These are phyloP conservation scores for Globisporangium okanoganense DNA, from an alignment of 352 stramenopile genomes.

Conservation along the genomic window DNA sequence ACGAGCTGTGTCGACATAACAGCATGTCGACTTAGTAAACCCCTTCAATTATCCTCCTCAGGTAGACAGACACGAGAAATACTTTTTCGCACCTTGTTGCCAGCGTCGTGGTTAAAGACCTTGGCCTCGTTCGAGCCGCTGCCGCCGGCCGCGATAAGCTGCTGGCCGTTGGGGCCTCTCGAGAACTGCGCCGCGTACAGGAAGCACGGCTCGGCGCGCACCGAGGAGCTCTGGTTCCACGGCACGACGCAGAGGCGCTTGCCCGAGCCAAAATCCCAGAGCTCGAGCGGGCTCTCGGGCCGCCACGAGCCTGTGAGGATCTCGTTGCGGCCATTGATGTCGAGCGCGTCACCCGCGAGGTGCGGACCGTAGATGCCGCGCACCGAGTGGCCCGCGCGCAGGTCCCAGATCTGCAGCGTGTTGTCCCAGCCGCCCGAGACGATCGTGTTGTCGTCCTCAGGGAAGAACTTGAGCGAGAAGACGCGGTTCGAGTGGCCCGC, in stretches of 20 bases:
- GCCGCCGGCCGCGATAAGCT: slow-evolving; percentile 81
- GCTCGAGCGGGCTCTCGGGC: slow-evolving; percentile 85
- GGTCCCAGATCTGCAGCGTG: slow-evolving; percentile 92
- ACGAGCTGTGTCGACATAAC: slow-evolving; percentile 35
- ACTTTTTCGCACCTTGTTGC: slow-evolving; percentile 53
- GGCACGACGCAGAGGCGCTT: slow-evolving; percentile 72
- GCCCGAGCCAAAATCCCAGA: slow-evolving; percentile 89
- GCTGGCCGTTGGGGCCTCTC: slow-evolving; percentile 48
- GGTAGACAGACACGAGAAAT: too few species aligned
- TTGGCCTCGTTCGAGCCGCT: slow-evolving; percentile 90
- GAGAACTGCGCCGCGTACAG: slow-evolving; percentile 89
- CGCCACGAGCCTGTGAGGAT: slow-evolving; percentile 91
- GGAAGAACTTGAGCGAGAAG: slow-evolving; percentile 89
- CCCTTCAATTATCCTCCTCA: too few species aligned
- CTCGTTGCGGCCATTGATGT: slow-evolving; percentile 67
- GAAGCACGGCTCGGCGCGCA: slow-evolving; percentile 78
- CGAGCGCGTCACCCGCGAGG: slow-evolving; percentile 73
- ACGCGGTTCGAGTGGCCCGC: slow-evolving; percentile 90
- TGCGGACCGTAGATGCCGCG: slow-evolving; percentile 90
- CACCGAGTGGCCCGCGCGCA: slow-evolving; percentile 81
- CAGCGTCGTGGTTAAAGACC: slow-evolving; percentile 78
- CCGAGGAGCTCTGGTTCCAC: slow-evolving; percentile 85
- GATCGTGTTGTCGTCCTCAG: slow-evolving; percentile 75
- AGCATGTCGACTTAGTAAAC: background rate
- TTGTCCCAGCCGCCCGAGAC: slow-evolving; percentile 92